Base-by-base conservation (phyloP, 805 yeast genomes). In the Vanderwaltozyma tropicalis region DNA sequence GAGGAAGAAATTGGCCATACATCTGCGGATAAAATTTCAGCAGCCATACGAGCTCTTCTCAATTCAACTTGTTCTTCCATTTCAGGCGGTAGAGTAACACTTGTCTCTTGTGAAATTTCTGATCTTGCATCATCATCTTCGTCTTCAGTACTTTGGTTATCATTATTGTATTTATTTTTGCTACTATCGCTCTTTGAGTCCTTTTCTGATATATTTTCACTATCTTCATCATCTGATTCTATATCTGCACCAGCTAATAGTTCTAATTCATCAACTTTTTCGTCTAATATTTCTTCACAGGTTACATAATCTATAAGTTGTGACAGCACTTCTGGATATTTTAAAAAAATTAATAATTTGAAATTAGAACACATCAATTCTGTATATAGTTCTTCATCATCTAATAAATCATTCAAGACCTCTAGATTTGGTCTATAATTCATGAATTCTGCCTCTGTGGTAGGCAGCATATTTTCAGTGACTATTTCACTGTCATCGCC, bases 1-100 rank as follows among this genome's bases (percentile, higher is more conserved):
- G 94, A 78, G 48, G 88, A 95, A 1, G 95, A 82, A 28, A 92
- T 67, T 2, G 94, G 81, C 96, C 96, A 89, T 8, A 87, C 88
- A 53, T 89, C 97, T 4, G 92, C 85, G 29, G 89, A 76, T 34
- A 92, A 66, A 31, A 92, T 80, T 56, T 92, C 97, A 2, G 95
- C 85, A 5, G 95, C 87, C 48, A 80, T 69, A 40, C 77, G 78
- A 1, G 86, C 78, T 43, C 73, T 55, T 48, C 69, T 55, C 2
- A 57, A 42, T 32, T 61, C 66, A 2, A 46, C 61, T 35, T 62
- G 64, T 32, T 63, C 62, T 24, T 61, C 62, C 4, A 61, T 59
- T 39, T 66, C 69, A 11, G 54, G 52, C 9, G 54, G 55, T 16
- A 48, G 37, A 6, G 54, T 48, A 12, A 41, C 51, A 39, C 52